These are phyloP conservation scores for Fistulifera solaris DNA, from an alignment of 108 stramenopile species.

Conservation along the genomic window DNA sequence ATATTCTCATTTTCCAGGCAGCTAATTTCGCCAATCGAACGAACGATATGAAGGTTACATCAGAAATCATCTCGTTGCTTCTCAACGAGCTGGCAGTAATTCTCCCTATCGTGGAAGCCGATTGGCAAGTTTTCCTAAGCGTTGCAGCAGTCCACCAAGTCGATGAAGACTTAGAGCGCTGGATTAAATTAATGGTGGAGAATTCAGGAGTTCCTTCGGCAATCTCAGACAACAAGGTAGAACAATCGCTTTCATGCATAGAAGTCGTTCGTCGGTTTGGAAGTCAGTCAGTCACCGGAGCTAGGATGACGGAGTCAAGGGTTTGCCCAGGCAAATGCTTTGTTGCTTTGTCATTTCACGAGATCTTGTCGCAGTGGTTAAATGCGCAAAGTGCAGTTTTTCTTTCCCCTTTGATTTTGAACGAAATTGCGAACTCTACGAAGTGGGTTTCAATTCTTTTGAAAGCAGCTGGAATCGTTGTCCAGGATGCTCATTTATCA, in stretches of 20 bases:
- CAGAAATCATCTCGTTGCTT: background rate
- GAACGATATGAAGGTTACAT: background rate
- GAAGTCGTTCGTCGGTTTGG: too few relatives aligned
- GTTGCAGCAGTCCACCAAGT: background rate
- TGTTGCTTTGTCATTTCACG: background rate
- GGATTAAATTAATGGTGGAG: slow-evolving; percentile 16
- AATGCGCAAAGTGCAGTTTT: slow-evolving; percentile 20
- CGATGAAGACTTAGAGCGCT: background rate
- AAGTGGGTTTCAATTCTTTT: slow-evolving; percentile 23
- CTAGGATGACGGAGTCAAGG: background rate
- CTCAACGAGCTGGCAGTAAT: background rate
- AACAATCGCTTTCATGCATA: background rate
- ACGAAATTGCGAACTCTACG: slow-evolving; percentile 3
- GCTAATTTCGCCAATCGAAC: slow-evolving; percentile 1
- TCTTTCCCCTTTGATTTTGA: background rate
- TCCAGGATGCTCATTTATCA: slow-evolving; percentile 1
- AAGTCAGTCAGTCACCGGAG: too few relatives aligned
- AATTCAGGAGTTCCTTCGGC: background rate
- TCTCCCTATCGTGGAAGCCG: background rate
- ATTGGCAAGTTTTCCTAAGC: background rate
- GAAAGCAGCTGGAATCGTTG: slow-evolving; percentile 12
- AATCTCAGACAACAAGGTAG: slow-evolving; percentile 6
- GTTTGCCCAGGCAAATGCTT: slow-evolving; percentile 5
- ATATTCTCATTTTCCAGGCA: slow-evolving; percentile 26
- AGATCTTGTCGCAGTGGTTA: slow-evolving; percentile 30